Base-by-base conservation (phyloP, 257 asterid genomes). In the Rubia yunnanensis region DNA sequence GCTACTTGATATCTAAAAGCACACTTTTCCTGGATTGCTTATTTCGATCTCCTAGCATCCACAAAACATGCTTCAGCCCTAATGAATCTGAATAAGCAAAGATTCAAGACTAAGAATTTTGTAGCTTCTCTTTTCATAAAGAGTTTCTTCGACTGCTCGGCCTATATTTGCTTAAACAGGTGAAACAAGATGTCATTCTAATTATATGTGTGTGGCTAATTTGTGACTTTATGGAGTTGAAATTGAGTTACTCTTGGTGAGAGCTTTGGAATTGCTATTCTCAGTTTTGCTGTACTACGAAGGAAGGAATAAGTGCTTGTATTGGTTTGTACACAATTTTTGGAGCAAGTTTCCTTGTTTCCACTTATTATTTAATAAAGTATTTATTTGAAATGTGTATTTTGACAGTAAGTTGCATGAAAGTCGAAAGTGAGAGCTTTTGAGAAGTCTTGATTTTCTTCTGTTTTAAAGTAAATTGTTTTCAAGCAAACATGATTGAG, bases 1-100 rank as follows among this genome's bases (percentile, higher is more conserved):
- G 83, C 84, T 92, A 66, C 83, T 92, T 74, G 99, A 92, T 75
- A 80, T 88, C 58, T 92, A 85, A 50, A 50, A 35, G n/a, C 57
- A 18, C 6, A 7, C 18, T 20, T 11, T 65, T 26, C 36, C 30
- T 15, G 48, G 60, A n/a, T n/a, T 48, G 34, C 30, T 22, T 48
- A 23, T 22, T 55, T 15, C 48, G 1, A 1, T 14, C 27, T 39
- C 31, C 48, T 15, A 18, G 41, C 13, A 38, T 20, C 67, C 38
- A 23, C 18, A n/a, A 27, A 27, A 28, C 27, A 31, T 23, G 18
- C 32, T 53, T 56, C 23, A n/a, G 64, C 65, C 44, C n/a, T 11
- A 60, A 44, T 26, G 59, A 26, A 48, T 39, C 32, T 44, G 62
- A 69, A 70, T 49, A 70, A 61, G 58, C 24, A 36, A 13, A 17